Percentiles rank a stretch among this genome's conserved stretches.
These are phyloP conservation scores for Nitzschia palea DNA, from an alignment of 108 stramenopile genomes.

Conservation along the genomic window DNA sequence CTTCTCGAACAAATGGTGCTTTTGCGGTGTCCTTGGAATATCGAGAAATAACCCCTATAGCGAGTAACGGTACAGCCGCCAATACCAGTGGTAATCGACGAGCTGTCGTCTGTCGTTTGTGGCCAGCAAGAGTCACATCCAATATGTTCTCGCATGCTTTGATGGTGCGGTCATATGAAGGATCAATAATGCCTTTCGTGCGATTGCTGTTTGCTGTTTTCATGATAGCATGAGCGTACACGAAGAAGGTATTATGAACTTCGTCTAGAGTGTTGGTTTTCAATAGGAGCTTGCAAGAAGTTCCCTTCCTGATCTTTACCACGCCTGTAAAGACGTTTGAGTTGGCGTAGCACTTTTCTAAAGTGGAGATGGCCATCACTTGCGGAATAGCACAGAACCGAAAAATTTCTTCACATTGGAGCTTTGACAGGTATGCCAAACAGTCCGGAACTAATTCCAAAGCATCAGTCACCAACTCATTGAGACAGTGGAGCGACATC, in stretches of 20 bases:
- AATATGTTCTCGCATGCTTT: conserved; percentile 67
- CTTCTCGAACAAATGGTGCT: conserved; percentile 1
- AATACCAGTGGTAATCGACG: conserved; percentile 24
- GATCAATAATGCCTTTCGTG: conserved; percentile 61
- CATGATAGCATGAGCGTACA: conserved; percentile 57
- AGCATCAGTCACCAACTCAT: conserved; percentile 98
- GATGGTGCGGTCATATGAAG: conserved; percentile 72
- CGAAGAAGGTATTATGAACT: conserved; percentile 74
- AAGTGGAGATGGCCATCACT: conserved; percentile 99
- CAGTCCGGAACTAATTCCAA: conserved; percentile 94
- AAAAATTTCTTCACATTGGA: conserved; percentile 89
- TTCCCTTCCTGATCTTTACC: conserved; percentile 93
- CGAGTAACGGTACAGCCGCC: conserved; percentile 12
- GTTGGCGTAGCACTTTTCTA: conserved; percentile 94
- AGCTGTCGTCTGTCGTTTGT: conserved; percentile 16
- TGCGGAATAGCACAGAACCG: conserved; percentile 99
- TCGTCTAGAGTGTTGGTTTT: conserved; percentile 66
- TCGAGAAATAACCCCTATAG: background rate
- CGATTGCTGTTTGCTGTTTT: conserved; percentile 47
- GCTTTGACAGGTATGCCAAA: conserved; percentile 85
- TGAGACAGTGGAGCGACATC: conserved; percentile 77
- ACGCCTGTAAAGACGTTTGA: conserved; percentile 96
- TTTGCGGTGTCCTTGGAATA: background rate
- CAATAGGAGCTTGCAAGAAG: conserved; percentile 78
- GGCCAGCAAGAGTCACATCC: conserved; percentile 48